phyloP scores from a whole-genome alignment of 345 rosid genomes.

The Citrus mangshanensis region DNA sequence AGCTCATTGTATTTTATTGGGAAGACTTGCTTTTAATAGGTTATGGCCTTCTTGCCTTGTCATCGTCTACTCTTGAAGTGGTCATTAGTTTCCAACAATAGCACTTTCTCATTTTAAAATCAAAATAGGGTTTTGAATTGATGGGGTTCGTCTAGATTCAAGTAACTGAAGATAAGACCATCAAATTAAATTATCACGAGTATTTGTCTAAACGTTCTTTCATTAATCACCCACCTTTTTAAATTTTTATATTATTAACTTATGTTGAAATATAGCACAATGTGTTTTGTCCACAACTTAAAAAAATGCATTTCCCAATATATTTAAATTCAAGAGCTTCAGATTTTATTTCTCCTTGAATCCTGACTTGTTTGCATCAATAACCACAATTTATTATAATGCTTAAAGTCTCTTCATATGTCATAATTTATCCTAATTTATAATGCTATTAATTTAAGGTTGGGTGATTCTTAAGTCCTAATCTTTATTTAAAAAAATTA shows the following conservation, averaged over 20 bases:
- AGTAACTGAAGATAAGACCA: background rate
- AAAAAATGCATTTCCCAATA: background rate
- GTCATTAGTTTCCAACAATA: slow-evolving; percentile 1
- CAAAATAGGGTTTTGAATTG: background rate
- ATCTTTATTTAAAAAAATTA: no score
- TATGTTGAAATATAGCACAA: background rate
- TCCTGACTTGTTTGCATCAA: no score
- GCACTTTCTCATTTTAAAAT: background rate
- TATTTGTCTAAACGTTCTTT: background rate
- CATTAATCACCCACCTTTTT: background rate
- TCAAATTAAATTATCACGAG: background rate
- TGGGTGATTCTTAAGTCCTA: no score
- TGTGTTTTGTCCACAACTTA: background rate
- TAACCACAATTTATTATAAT: no score
- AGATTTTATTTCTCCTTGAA: no score
- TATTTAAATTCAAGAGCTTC: no score
- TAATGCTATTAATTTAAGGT: no score
- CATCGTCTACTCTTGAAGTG: slow-evolving; percentile 13
- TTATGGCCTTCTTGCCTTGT: background rate
- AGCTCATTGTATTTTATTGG: background rate
- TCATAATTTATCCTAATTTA: no score
- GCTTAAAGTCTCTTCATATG: no score
- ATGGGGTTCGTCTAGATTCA: slow-evolving; percentile 11
- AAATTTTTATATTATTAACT: background rate
- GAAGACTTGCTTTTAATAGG: slow-evolving; percentile 16